phyloP scores from a whole-genome alignment of 148 eudicot genomes.

The Dysphania ambrosioides region DNA sequence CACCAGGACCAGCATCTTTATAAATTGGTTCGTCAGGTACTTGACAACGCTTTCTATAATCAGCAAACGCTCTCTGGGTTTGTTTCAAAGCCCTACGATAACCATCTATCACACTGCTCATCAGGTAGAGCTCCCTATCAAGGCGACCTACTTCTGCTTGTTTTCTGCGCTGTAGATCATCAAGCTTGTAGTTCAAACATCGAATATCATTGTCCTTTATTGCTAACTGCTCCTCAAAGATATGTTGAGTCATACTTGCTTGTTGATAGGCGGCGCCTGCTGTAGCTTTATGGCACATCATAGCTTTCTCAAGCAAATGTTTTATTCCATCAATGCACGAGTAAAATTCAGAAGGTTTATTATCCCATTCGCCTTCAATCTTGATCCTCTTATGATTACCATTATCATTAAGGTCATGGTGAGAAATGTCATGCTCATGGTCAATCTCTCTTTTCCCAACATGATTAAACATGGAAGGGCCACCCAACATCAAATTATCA shows the following conservation, averaged over 20 bases:
- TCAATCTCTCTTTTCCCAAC: constrained; percentile 51
- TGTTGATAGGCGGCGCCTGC: constrained; percentile 38
- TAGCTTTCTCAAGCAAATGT: constrained; percentile 41
- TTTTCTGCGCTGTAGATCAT: constrained; percentile 45
- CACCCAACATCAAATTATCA: constrained; percentile 35
- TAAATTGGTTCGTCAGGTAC: constrained; percentile 69
- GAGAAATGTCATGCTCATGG: constrained; percentile 40
- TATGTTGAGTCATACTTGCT: constrained; percentile 37
- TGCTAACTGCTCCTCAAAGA: constrained; percentile 35
- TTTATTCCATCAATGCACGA: constrained; percentile 47
- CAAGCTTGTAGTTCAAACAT: constrained; percentile 42
- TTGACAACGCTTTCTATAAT: constrained; percentile 44
- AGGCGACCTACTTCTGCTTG: constrained; percentile 48
- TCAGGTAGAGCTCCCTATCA: constrained; percentile 65
- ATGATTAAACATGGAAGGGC: constrained; percentile 40
- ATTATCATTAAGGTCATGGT: constrained; percentile 36
- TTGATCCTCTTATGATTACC: constrained; percentile 57
- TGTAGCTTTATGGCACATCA: constrained; percentile 32
- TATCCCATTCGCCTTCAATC: constrained; percentile 47
- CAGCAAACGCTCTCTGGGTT: constrained; percentile 47
- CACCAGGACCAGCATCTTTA: constrained; percentile 82
- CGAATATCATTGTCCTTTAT: constrained; percentile 40
- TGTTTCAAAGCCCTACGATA: constrained; percentile 70
- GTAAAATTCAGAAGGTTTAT: constrained; percentile 37
- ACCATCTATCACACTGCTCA: constrained; percentile 64